Evolutionary conservation across 371 early-diverging fungal genomes (phyloP).

Genomic region (Rhizomucor miehei): DNA sequence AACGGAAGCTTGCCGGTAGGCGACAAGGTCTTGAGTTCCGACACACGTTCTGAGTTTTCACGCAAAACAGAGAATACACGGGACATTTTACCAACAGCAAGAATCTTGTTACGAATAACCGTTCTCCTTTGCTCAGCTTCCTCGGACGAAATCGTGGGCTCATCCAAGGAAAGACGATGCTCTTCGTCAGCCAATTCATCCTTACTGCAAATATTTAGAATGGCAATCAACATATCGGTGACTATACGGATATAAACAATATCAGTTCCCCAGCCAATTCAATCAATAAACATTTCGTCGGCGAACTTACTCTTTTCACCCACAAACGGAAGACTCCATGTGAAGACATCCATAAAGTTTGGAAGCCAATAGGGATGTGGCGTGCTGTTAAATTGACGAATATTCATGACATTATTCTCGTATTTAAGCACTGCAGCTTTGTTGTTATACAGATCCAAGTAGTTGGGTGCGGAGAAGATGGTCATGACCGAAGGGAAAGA

Average conservation of each 20-base stretch:
- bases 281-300: not conserved
- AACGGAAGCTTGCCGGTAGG: slow-evolving; percentile 77
- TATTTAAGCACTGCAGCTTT: slow-evolving; percentile 96
- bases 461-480: slow-evolving; percentile 97
- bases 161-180: slow-evolving; percentile 2
- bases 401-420: slow-evolving; percentile 96
- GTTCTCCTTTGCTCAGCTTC: slow-evolving; percentile 58
- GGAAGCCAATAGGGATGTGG: slow-evolving; percentile 98
- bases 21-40: slow-evolving; percentile 86
- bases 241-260: slow-evolving; percentile 43
- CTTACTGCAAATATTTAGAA: slow-evolving; percentile 89
- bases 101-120: slow-evolving; percentile 85
- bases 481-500: slow-evolving; percentile 97
- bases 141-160: slow-evolving; percentile 9
- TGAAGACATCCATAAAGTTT: slow-evolving; percentile 97
- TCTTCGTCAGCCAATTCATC: slow-evolving; percentile 54
- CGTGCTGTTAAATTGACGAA: slow-evolving; percentile 81
- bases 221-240: slow-evolving; percentile 90
- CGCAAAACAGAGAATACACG: slow-evolving; percentile 86
- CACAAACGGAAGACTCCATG: slow-evolving; percentile 98
- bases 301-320: slow-evolving; percentile 87
- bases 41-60: slow-evolving; percentile 85
- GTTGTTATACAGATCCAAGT: slow-evolving; percentile 97
- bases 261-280: too few species aligned
- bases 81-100: slow-evolving; percentile 90